phyloP scores from a whole-genome alignment of 2,329 filamentous ascomycete genomes.

The Apiospora arundinis region DNA sequence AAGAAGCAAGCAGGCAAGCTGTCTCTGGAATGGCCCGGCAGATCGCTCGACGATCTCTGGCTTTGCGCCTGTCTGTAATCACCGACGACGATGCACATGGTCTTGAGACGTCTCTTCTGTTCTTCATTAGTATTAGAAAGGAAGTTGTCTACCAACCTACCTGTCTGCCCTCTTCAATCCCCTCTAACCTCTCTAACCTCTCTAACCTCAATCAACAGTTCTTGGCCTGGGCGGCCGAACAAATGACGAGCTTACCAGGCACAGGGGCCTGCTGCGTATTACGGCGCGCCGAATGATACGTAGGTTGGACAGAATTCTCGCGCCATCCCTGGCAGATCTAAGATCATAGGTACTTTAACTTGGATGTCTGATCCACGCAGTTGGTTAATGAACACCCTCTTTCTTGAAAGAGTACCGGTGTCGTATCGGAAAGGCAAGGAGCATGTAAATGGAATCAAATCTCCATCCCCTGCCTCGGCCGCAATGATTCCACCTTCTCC shows the following conservation, averaged over 20 bases:
- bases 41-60: slow-evolving; percentile 17
- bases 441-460: neutral
- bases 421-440: neutral
- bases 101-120: neutral
- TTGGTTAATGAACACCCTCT: slow-evolving; percentile 1
- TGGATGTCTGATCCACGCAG: neutral
- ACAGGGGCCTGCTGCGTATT: slow-evolving; percentile 4
- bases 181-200: neutral
- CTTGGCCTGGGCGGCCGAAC: slow-evolving; percentile 1
- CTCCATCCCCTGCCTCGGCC: neutral
- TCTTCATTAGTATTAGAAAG: neutral
- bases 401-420: neutral
- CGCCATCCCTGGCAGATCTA: slow-evolving; percentile 22
- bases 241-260: slow-evolving; percentile 1
- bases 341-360: slow-evolving; percentile 3
- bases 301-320: slow-evolving; percentile 11
- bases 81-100: slow-evolving; percentile 4
- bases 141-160: neutral
- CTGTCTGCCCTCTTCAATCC: neutral
- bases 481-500: neutral
- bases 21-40: slow-evolving; percentile 14
- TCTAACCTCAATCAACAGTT: neutral
- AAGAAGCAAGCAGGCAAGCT: slow-evolving; percentile 10
- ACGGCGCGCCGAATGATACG: neutral
- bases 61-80: neutral